These are phyloP conservation scores for Pichia rugopelliculosa DNA, from an alignment of 805 yeast species.

Conservation along the genomic window DNA sequence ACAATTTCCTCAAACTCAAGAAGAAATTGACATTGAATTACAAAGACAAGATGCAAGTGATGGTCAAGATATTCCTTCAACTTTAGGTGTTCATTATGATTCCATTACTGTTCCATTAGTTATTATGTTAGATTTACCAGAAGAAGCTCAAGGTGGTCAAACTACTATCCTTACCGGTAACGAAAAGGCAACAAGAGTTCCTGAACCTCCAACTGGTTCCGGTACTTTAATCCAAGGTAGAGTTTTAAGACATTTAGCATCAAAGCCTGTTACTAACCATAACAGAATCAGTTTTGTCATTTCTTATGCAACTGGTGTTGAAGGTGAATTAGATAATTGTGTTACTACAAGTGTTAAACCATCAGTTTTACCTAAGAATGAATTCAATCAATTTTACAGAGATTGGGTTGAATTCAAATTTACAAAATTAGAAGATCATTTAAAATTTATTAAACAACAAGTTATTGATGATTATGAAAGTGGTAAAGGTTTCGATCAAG, in stretches of 20 bases:
- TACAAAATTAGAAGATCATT: conserved; percentile 21
- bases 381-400: conserved; percentile 27
- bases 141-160: conserved; percentile 44
- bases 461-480: conserved; percentile 13
- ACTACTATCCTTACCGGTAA: conserved; percentile 41
- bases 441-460: conserved; percentile 17
- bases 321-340: conserved; percentile 25
- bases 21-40: conserved; percentile 13
- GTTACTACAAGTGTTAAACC: conserved; percentile 27
- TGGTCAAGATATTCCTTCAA: conserved; percentile 35
- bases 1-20: conserved; percentile 10
- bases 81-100: conserved; percentile 42
- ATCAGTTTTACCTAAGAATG: conserved; percentile 27
- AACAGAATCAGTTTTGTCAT: conserved; percentile 29
- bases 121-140: conserved; percentile 39
- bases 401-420: conserved; percentile 31
- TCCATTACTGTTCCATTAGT: conserved; percentile 42
- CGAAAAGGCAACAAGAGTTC: conserved; percentile 23
- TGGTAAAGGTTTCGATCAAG: conserved; percentile 26
- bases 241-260: conserved; percentile 39
- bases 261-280: conserved; percentile 33
- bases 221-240: conserved; percentile 44
- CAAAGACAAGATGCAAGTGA: conserved; percentile 16
- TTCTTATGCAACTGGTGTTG: conserved; percentile 24
- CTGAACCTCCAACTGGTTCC: conserved; percentile 39